Base-by-base conservation (phyloP, 2,329 filamentous ascomycete genomes). In the Capronia americana region DNA sequence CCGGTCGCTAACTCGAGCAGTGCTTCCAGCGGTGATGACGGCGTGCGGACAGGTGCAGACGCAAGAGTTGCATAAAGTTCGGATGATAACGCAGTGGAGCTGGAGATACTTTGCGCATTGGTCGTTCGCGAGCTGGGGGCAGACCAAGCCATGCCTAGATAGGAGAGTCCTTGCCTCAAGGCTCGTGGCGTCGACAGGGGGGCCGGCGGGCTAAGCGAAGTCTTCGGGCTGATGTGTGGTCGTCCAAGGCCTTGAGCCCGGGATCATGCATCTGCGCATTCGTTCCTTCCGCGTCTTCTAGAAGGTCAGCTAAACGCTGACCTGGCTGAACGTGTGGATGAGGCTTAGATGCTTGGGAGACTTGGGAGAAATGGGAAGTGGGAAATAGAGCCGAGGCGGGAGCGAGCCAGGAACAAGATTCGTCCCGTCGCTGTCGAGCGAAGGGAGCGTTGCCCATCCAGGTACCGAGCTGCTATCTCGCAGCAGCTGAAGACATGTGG, bases 161-260 rank as follows among this genome's bases (percentile, higher is more conserved):
- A 63, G 66, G 66, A 63, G 59, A 63, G 59, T 65, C 63, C 54
- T 63, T 34, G 63, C 66, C 46, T 54, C 62, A 38, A 41, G 34
- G 38, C 59, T 63, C 63, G 66, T 68, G 66, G 66, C 59, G 60
- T 59, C 30, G 44, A 63, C 44, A 32, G 44, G 41, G 53, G 26
- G 14, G 1, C 6, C 10, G 23, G 26, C 11, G 23, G 48, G 26
- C 17, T 55, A 55, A 55, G 53, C 53, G 53, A 55, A 17, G 23
- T 17, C 14, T 34, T 30, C 48, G 14, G 12, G 28, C 53, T 55
- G 53, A 34, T 55, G 53, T 55, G 53, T 55, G 53, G 53, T 55
- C 20, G 24, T 28, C 48, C 10, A 28, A 56, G 30, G 30, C 11
- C n/a, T 23, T 11, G 30, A 28, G 44, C 55, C 38, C 28, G 6